Percentiles rank a stretch among this genome's conserved stretches.
phyloP scores from a whole-genome alignment of 257 asterid species.

The Solanum commersonii region DNA sequence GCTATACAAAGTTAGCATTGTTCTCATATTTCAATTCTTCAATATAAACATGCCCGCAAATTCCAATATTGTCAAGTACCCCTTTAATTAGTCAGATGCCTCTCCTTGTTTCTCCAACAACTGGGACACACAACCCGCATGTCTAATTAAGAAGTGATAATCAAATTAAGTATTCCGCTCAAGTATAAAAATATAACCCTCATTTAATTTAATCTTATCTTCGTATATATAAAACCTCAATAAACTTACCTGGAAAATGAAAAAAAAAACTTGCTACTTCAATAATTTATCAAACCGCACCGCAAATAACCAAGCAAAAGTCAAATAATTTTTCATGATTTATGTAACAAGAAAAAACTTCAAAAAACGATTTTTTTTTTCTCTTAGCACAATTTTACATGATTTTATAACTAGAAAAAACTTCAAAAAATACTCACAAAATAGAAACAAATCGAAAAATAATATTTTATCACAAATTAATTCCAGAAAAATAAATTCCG shows the following conservation, averaged over 20 bases:
- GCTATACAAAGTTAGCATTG: not conserved
- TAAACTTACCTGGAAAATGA: not conserved
- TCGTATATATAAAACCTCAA: not conserved
- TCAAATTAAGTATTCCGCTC: not conserved
- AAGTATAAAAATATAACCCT: not conserved
- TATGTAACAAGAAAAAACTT: not conserved
- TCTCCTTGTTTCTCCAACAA: not conserved
- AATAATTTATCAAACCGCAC: not conserved
- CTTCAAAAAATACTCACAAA: not conserved
- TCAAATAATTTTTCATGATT: not conserved
- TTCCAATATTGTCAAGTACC: not conserved
- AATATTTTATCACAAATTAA: not conserved
- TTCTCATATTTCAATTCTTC: not conserved
- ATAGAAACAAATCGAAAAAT: not conserved
- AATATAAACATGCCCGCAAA: not conserved
- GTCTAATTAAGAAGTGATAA: not conserved
- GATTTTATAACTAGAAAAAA: not conserved
- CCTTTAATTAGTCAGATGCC: not conserved
- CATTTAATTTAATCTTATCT: not conserved
- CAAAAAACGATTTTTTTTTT: not conserved
- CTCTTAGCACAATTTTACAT: not conserved
- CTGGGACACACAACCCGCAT: not conserved
- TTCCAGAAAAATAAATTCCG: not conserved
- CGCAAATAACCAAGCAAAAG: not conserved
- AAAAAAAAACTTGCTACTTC: not conserved